Conservation (phyloP, 176 grass and related monocot species). For the Echinochloa phyllopogon region DNA sequence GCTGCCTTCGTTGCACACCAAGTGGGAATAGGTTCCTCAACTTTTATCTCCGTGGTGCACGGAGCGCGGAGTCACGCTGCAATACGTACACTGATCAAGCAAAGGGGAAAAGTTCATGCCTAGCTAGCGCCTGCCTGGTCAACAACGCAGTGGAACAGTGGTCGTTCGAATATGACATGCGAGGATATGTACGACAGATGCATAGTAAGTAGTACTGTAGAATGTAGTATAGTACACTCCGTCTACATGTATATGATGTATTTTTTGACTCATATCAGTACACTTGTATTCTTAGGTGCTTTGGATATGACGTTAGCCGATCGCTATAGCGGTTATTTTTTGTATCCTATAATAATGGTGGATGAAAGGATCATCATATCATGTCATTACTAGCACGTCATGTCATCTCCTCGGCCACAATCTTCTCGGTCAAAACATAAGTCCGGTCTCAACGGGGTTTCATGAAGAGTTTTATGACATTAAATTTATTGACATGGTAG, state of each 20-base stretch:
- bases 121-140: not conserved
- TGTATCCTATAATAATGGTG: too few species aligned
- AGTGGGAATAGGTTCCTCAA: not conserved
- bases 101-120: too few species aligned
- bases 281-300: not conserved
- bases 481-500: too few species aligned
- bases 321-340: too few species aligned
- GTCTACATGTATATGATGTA: not conserved
- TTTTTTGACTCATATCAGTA: not conserved
- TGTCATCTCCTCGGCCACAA: too few species aligned
- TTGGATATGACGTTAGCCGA: not conserved
- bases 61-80: not conserved
- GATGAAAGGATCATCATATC: too few species aligned
- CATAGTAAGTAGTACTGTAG: too few species aligned
- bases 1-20: constrained; percentile 7
- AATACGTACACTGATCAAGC: not conserved
- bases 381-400: too few species aligned
- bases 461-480: too few species aligned
- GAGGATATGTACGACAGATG: not conserved
- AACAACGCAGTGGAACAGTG: not conserved
- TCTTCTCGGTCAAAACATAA: too few species aligned
- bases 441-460: too few species aligned
- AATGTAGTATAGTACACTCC: not conserved
- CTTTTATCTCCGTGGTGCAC: not conserved
- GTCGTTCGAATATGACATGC: not conserved